These are phyloP conservation scores for Micractinium conductrix DNA, from an alignment of 139 green algal species.

Conservation along the genomic window DNA sequence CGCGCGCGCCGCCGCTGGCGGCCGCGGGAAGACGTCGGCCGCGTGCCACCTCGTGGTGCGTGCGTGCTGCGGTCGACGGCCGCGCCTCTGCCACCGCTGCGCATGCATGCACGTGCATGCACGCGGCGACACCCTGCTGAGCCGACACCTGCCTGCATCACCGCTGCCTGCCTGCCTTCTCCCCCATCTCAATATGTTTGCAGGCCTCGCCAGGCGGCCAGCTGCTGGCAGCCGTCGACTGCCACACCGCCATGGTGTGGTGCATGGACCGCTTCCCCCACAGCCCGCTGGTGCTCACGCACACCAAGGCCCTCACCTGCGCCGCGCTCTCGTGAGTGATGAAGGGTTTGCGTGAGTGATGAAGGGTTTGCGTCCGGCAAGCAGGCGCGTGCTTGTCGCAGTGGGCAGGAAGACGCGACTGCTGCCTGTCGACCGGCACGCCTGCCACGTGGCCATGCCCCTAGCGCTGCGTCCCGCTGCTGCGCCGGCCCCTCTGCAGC, in stretches of 20 bases:
- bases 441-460: too few relatives aligned
- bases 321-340: background rate
- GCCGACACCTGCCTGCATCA: background rate
- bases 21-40: background rate
- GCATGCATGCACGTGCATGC: background rate
- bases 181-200: background rate
- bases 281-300: background rate
- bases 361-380: too few relatives aligned
- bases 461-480: background rate
- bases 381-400: too few relatives aligned
- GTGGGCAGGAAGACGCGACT: too few relatives aligned
- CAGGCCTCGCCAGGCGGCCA: background rate
- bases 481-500: background rate
- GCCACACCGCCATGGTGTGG: constrained; percentile 12
- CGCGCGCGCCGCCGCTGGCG: background rate
- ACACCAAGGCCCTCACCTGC: constrained; percentile 14
- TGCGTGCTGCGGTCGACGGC: background rate
- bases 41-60: constrained; percentile 4
- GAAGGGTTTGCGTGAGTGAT: too few relatives aligned
- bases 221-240: background rate
- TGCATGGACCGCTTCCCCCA: background rate
- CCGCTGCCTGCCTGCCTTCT: background rate
- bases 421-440: too few relatives aligned
- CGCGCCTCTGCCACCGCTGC: too few relatives aligned
- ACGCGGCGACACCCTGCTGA: too few relatives aligned